phyloP scores from a whole-genome alignment of 257 asterid genomes.

The Gardenia jasminoides region DNA sequence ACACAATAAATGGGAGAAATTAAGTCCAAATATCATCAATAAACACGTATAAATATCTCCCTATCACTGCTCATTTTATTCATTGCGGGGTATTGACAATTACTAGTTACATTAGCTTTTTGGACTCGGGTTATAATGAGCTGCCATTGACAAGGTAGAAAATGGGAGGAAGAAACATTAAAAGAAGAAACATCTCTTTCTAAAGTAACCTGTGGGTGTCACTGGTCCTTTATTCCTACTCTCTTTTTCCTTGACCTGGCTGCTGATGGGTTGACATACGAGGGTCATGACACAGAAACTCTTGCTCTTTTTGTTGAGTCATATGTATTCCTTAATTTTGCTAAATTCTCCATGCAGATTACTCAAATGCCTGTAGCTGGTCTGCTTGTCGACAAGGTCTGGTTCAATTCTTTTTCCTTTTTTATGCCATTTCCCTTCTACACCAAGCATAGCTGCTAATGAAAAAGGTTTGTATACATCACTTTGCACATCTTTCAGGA shows the following conservation, averaged over 20 bases:
- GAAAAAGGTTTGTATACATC: slow-evolving; percentile 10
- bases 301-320: slow-evolving; percentile 3
- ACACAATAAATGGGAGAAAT: no score
- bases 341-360: slow-evolving; percentile 46
- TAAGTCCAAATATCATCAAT: no score
- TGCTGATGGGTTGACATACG: neutral
- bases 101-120: neutral
- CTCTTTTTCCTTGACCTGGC: neutral
- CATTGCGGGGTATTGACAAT: neutral
- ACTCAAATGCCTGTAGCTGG: slow-evolving; percentile 68
- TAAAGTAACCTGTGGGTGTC: neutral
- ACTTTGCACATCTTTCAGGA: slow-evolving; percentile 66
- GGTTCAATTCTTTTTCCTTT: neutral
- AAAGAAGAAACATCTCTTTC: slow-evolving; percentile 1
- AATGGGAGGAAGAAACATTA: neutral
- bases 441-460: slow-evolving; percentile 20
- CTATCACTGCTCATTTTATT: neutral
- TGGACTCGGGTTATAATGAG: neutral
- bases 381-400: slow-evolving; percentile 43
- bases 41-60: no score
- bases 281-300: neutral
- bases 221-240: neutral
- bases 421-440: slow-evolving; percentile 12
- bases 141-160: neutral
- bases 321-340: slow-evolving; percentile 4